Percentiles rank a stretch among this genome's conserved stretches.
phyloP scores from a whole-genome alignment of 768 basidiomycete genomes.

The Tylopilus cervinicoccineus region DNA sequence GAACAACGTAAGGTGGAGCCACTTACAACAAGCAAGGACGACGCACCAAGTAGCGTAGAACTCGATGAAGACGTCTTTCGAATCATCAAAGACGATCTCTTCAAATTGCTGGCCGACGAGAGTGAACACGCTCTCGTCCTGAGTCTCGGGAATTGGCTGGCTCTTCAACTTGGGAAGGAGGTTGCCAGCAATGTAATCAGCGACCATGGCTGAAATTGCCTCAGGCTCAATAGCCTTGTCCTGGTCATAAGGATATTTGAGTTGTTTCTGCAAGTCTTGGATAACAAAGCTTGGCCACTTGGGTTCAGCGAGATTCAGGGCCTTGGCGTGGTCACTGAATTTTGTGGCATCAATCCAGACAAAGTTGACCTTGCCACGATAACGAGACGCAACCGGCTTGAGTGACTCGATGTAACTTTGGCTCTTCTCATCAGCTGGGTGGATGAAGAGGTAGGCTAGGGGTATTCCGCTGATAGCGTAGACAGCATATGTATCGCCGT shows the following conservation, averaged over 20 bases:
- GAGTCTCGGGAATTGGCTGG: conserved; percentile 76
- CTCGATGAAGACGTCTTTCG: conserved; percentile 94
- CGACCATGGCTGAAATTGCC: conserved; percentile 55
- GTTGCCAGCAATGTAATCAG: conserved; percentile 64
- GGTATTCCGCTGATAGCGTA: conserved; percentile 85
- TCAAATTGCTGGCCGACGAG: conserved; percentile 92
- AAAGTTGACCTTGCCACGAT: conserved; percentile 90
- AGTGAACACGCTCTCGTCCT: conserved; percentile 77
- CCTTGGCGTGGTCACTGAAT: conserved; percentile 94
- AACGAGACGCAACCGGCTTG: conserved; percentile 72
- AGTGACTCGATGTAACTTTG: conserved; percentile 63
- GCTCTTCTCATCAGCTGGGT: conserved; percentile 65
- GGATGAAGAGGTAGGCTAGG: conserved; percentile 92
- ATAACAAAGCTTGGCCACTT: conserved; percentile 95
- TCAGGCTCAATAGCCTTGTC: conserved; percentile 54
- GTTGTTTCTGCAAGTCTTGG: conserved; percentile 77
- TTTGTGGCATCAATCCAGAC: conserved; percentile 97
- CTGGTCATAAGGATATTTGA: conserved; percentile 88
- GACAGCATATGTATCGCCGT: conserved; percentile 84
- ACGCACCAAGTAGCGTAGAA: conserved; percentile 95
- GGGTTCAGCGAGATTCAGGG: conserved; percentile 78
- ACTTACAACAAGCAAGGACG: conserved; percentile 2
- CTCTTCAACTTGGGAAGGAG: conserved; percentile 86
- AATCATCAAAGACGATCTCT: conserved; percentile 76
- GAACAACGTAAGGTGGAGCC: not conserved